Conservation (phyloP, 2,329 filamentous ascomycete species). For the Lecanicillium sp. region DNA sequence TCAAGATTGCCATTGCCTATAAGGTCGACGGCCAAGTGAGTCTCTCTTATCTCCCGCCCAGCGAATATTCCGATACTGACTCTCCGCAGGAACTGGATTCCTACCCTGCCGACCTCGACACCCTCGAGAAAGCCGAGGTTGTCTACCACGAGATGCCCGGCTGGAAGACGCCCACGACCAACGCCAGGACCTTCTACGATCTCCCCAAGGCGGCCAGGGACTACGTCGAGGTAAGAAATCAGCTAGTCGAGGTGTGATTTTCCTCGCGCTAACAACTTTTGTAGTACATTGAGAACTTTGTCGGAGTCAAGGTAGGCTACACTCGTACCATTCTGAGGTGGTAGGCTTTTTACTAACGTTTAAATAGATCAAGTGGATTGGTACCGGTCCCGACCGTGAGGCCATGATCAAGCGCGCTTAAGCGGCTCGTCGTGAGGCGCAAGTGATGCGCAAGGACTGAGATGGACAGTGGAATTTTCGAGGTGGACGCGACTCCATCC, state of each 20-base stretch:
- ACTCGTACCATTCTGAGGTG: slow-evolving; percentile 1
- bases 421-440: not conserved
- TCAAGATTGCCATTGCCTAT: slow-evolving; percentile 72
- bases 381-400: slow-evolving; percentile 57
- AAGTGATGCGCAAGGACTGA: no score
- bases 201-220: slow-evolving; percentile 56
- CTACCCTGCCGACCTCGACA: slow-evolving; percentile 56
- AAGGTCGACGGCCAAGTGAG: slow-evolving; percentile 25
- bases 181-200: slow-evolving; percentile 51
- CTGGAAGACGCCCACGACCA: slow-evolving; percentile 59
- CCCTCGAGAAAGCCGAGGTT: slow-evolving; percentile 53
- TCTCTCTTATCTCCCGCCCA: no score
- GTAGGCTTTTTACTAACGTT: slow-evolving; percentile 14
- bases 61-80: slow-evolving; percentile 2
- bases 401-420: slow-evolving; percentile 45
- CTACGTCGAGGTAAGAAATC: slow-evolving; percentile 46
- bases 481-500: no score
- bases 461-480: no score
- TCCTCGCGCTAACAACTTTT: slow-evolving; percentile 10
- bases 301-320: slow-evolving; percentile 43
- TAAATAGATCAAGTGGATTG: slow-evolving; percentile 49
- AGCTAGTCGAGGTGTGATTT: slow-evolving; percentile 1
- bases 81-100: slow-evolving; percentile 24
- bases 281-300: slow-evolving; percentile 55
- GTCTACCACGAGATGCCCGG: slow-evolving; percentile 62